Evolutionary conservation across 2,329 filamentous ascomycete species (phyloP).

Genomic region (Phoma sp.): DNA sequence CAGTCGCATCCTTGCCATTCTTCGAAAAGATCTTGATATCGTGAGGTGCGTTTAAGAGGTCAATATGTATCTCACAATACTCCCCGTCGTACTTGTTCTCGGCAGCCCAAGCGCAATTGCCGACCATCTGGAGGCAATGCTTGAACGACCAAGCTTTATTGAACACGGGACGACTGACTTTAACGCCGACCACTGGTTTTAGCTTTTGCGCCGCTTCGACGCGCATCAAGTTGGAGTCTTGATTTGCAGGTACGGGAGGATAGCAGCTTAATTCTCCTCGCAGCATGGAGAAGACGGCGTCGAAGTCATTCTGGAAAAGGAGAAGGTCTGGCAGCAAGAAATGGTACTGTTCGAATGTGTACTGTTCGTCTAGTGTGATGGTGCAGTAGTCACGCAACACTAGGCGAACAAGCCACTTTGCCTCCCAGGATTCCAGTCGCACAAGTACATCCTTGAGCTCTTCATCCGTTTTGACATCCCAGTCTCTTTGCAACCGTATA

Average conservation of each 20-base stretch:
- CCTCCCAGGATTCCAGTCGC: slow-evolving; percentile 64
- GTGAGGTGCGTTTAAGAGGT: slow-evolving; percentile 61
- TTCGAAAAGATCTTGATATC: slow-evolving; percentile 87
- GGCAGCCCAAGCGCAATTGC: slow-evolving; percentile 68
- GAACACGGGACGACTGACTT: slow-evolving; percentile 54
- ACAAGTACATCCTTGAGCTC: slow-evolving; percentile 52
- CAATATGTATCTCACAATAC: slow-evolving; percentile 84
- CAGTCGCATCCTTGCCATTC: slow-evolving; percentile 86
- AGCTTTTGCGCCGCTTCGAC: slow-evolving; percentile 48
- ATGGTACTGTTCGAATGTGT: slow-evolving; percentile 68
- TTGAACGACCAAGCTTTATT: slow-evolving; percentile 63
- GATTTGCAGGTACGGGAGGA: slow-evolving; percentile 44
- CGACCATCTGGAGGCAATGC: slow-evolving; percentile 71
- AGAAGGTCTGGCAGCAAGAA: slow-evolving; percentile 72
- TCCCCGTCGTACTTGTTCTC: slow-evolving; percentile 88
- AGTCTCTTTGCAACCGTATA: slow-evolving; percentile 30
- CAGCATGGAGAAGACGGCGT: slow-evolving; percentile 63
- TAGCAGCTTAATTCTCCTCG: slow-evolving; percentile 50
- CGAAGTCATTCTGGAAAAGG: slow-evolving; percentile 71
- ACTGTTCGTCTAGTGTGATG: slow-evolving; percentile 63
- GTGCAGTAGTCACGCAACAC: slow-evolving; percentile 78
- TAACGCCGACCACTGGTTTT: slow-evolving; percentile 50
- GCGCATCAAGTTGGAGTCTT: slow-evolving; percentile 35
- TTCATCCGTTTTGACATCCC: slow-evolving; percentile 28
- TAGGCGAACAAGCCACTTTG: slow-evolving; percentile 87